Evolutionary conservation across 805 yeast genomes (phyloP), one percentile per base, ranked within the genome.

Genomic region (Saccharomycopsis sp.): DNA sequence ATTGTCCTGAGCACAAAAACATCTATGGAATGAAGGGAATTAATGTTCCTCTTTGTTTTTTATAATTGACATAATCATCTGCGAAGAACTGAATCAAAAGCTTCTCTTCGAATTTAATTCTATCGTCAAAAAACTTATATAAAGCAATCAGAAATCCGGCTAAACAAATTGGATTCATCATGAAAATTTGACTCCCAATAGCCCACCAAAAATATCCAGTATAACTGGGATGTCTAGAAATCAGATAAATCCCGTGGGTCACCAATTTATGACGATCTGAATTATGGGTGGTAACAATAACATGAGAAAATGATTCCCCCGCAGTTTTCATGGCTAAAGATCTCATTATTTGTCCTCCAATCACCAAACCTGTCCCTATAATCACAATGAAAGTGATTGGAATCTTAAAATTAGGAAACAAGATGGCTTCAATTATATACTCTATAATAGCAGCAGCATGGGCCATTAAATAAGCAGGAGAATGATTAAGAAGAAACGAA

Each of bases 141-240:
- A 92, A 62, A 3, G 76, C 70, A n/a, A 59, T 48, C 0, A 66
- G 51, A 45, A 87, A 92, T 0, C 68, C 62, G 1, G 65, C 36
- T 2, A 72, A 51, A 1, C 86, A 67, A 0, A 85, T 34, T 5
- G 82, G 76, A 59, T 87, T 92, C 34, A 74, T 59, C 42, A 89
- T 58, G 45, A 79, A 48, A 34, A 92, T 19, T 55, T 89, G 95
- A 1, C 86, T 67, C 0, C 96, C 96, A 3, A 88, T 49, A 12
- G 94, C 89, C 96, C 97, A 92, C 74, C 86, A 76, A 54, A 76
- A 88, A 57, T 82, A 92, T 0, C 96, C 98, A 31, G 76, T 70
- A 59, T 92, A 92, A 36, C 94, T 79, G 5, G 98, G 98, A 57
- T 92, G 98, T 46, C 98, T 67, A 13, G 73, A 60, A 20, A 59